Evolutionary conservation across 2,329 filamentous ascomycete species (phyloP), one percentile per base, ranked within the genome.

Genomic region (Magnaporthiopsis rhizophila): DNA sequence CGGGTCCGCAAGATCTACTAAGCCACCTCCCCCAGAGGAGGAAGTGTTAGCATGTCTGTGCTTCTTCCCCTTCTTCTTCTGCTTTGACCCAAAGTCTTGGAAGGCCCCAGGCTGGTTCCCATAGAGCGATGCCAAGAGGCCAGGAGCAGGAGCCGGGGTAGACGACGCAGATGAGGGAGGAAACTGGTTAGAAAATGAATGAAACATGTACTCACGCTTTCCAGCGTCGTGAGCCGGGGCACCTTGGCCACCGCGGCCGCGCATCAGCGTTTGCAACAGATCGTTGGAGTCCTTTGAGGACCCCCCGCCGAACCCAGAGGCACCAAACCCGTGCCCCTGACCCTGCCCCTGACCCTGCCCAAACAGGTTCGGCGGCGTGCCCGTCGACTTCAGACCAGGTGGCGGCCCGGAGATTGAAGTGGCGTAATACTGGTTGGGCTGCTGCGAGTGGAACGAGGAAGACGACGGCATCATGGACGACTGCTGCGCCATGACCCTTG

Each of bases 1-100:
- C 86, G 94, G 94, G 92, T 98, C 93, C 85, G 91, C 92, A 93
- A 97, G 92, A 96, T 98, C 93, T 84, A 96, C 93, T 94, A 97
- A 88, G 84, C 91, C 93, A 91, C 92, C 91, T 87, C 92, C 93
- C 84, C 90, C 90, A 88, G 92, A 96, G 88, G 94, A 98, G 91
- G 93, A 97, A 94, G 94, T 97, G 92, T 97, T 97, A 95, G 92
- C 94, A 89, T 97, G 93, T 89, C 93, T 96, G 86, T 97, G 94
- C 92, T 97, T 97, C 88, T 97, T 97, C 84, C 92, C 92, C 92
- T 97, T 97, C 88, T 97, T 97, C 89, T 96, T 97, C 87, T 96
- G 92, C 89, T 97, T 96, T 82, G 91, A 89, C 82, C 90, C 90
- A 82, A 89, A 88, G 78, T 96, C 92, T 88, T 93, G 90, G 82